phyloP scores from a whole-genome alignment of 257 asterid species.

The Nicotiana noctiflora region DNA sequence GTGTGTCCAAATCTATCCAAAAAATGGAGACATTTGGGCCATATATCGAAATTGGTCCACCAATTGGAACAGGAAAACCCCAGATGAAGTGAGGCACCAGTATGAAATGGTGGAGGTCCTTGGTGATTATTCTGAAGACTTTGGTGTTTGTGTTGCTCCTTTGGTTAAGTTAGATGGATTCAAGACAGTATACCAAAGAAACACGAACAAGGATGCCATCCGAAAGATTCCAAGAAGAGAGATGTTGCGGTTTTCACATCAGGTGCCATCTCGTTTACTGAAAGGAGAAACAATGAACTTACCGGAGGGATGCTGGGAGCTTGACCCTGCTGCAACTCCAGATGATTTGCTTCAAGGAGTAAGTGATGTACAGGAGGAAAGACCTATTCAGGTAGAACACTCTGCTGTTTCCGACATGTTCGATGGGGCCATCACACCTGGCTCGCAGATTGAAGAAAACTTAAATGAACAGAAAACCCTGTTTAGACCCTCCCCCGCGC shows the following conservation, averaged over 20 bases:
- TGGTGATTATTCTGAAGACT: constrained; percentile 78
- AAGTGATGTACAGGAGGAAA: constrained; percentile 7
- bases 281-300: constrained; percentile 45
- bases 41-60: constrained; percentile 88
- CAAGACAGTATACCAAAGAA: constrained; percentile 79
- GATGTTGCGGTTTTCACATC: constrained; percentile 93
- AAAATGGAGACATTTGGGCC: constrained; percentile 92
- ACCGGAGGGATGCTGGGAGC: constrained; percentile 97
- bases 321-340: constrained; percentile 98
- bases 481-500: constrained; percentile 16
- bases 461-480: neutral
- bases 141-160: constrained; percentile 76
- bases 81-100: constrained; percentile 81
- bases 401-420: constrained; percentile 5
- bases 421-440: neutral
- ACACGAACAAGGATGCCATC: constrained; percentile 29
- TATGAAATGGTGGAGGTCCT: constrained; percentile 96
- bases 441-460: constrained; percentile 7
- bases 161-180: constrained; percentile 61
- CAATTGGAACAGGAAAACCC: constrained; percentile 77
- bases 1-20: constrained; percentile 79
- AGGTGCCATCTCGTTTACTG: constrained; percentile 78
- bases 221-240: constrained; percentile 76
- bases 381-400: constrained; percentile 11
- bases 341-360: constrained; percentile 67